A percentile compares a stretch with the other conserved stretches of the same genome.
These are phyloP conservation scores for Mucor mucedo DNA, from an alignment of 371 early-diverging fungal genomes.

Conservation along the genomic window DNA sequence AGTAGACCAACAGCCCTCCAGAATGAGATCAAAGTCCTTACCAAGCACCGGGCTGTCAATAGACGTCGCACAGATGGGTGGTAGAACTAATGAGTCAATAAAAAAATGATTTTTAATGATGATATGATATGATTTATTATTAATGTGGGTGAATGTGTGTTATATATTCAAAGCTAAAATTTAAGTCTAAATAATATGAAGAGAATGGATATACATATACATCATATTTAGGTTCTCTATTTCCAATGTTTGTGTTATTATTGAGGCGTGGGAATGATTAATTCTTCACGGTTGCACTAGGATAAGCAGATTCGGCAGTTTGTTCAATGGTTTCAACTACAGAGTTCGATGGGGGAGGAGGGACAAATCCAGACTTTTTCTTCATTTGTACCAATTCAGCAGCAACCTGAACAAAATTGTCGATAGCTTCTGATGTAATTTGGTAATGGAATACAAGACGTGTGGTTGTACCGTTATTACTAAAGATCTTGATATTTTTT, in stretches of 20 bases:
- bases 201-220: conserved; percentile 8
- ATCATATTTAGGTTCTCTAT: conserved; percentile 4
- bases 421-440: conserved; percentile 62
- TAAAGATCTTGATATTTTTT: conserved; percentile 58
- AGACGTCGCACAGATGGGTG: conserved; percentile 2
- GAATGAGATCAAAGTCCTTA: conserved; percentile 28
- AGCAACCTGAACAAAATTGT: conserved; percentile 47
- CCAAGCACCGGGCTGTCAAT: conserved; percentile 24
- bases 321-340: conserved; percentile 19
- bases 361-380: conserved; percentile 27
- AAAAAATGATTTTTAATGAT: background rate
- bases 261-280: background rate
- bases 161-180: background rate
- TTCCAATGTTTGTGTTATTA: background rate
- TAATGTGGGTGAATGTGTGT: background rate
- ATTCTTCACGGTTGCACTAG: conserved; percentile 20
- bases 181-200: background rate
- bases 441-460: conserved; percentile 83
- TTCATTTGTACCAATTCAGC: conserved; percentile 26
- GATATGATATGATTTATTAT: background rate
- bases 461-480: conserved; percentile 50
- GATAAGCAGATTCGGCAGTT: conserved; percentile 26
- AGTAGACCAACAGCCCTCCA: conserved; percentile 11
- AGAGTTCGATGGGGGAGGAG: conserved; percentile 5
- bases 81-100: background rate